Conservation (phyloP, 2,329 filamentous ascomycete genomes). For the Trichophaea hybrida region DNA sequence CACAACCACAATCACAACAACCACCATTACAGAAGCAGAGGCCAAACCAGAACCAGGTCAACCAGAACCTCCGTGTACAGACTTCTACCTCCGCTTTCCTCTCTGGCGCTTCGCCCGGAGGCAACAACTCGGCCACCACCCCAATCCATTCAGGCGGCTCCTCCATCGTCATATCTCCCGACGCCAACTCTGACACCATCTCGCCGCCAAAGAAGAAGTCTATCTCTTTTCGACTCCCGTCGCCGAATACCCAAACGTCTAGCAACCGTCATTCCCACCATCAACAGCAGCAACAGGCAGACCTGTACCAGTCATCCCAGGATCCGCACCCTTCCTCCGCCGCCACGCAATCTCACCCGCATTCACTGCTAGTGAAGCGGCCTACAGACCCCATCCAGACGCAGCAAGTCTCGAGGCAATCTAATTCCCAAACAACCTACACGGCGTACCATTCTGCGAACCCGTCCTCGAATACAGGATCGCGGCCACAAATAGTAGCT, state of each 20-base stretch:
- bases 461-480: conserved; percentile 10
- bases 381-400: neutral
- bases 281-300: conserved; percentile 9
- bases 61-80: conserved; percentile 13
- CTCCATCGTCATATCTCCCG: conserved; percentile 9
- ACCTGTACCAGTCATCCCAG: conserved; percentile 13
- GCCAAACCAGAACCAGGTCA: neutral
- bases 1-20: conserved; percentile 1
- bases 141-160: conserved; percentile 18
- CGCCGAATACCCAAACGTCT: conserved; percentile 1
- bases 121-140: conserved; percentile 10
- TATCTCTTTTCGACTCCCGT: conserved; percentile 5
- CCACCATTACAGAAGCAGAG: conserved; percentile 4
- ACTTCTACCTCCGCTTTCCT: conserved; percentile 10
- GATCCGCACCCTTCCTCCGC: conserved; percentile 6
- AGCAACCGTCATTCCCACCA: conserved; percentile 5
- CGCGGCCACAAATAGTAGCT: conserved; percentile 6
- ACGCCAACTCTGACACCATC: conserved; percentile 5
- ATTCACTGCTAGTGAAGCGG: conserved; percentile 7
- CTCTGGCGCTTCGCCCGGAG: neutral
- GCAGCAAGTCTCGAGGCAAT: neutral
- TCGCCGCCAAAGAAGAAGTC: conserved; percentile 4
- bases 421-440: conserved; percentile 10
- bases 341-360: conserved; percentile 7
- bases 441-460: conserved; percentile 18